These are phyloP conservation scores for Fusarium equiseti DNA, from an alignment of 2,329 filamentous ascomycete species.

Conservation along the genomic window DNA sequence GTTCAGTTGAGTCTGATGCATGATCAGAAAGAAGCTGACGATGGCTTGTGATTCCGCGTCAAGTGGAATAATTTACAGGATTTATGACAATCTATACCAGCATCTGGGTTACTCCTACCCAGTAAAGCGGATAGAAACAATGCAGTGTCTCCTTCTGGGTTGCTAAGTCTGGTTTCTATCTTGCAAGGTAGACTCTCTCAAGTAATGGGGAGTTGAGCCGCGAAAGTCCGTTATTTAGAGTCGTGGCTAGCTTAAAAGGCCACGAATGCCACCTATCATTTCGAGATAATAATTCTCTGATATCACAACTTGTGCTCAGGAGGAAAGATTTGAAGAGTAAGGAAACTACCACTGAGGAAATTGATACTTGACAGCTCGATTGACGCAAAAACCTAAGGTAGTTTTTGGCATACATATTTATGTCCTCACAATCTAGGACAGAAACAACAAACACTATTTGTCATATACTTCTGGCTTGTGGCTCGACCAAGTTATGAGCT, in stretches of 20 bases:
- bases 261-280: not conserved
- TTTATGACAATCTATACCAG: not conserved
- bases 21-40: not conserved
- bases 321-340: not conserved
- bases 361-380: not conserved
- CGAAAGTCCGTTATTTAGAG: not conserved
- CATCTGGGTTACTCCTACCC: not conserved
- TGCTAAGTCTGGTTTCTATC: not conserved
- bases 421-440: not conserved
- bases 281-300: not conserved
- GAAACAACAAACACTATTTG: not conserved
- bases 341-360: not conserved
- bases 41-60: not conserved
- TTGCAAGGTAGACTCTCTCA: not conserved
- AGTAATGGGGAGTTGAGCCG: not conserved
- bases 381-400: not conserved
- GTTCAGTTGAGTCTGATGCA: slow-evolving; percentile 16
- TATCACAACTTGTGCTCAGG: not conserved
- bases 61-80: not conserved
- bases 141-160: not conserved
- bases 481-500: not conserved
- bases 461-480: not conserved
- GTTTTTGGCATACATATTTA: not conserved
- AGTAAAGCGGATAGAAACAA: not conserved
- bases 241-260: not conserved